Conservation (phyloP, 1,284 basidiomycete species). For the Phlebopus sp. region DNA sequence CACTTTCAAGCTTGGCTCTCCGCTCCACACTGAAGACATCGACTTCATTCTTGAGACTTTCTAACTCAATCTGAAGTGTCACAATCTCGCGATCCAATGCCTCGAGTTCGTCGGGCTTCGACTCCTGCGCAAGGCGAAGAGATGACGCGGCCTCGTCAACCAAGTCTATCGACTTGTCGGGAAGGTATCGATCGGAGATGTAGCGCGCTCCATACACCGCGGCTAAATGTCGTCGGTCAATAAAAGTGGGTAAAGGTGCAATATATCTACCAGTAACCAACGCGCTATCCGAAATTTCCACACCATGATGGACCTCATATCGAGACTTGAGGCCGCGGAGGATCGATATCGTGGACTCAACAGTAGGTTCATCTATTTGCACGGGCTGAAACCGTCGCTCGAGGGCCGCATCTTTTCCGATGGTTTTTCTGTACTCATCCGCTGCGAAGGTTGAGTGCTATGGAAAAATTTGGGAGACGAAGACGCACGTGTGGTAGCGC, state of each 20-base stretch:
- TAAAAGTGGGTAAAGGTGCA: neutral
- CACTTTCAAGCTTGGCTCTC: constrained; percentile 61
- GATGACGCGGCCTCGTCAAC: constrained; percentile 89
- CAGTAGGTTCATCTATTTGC: constrained; percentile 82
- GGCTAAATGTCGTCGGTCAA: constrained; percentile 38
- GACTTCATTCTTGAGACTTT: constrained; percentile 85
- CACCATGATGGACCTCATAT: constrained; percentile 91
- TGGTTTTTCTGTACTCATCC: constrained; percentile 89
- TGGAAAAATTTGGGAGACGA: neutral
- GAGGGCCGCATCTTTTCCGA: constrained; percentile 89
- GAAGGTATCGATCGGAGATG: constrained; percentile 82
- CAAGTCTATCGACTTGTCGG: constrained; percentile 89
- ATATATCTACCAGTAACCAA: constrained; percentile 67
- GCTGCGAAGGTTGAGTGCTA: constrained; percentile 36
- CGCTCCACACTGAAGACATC: constrained; percentile 82
- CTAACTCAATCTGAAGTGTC: constrained; percentile 87
- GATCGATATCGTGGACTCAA: constrained; percentile 85
- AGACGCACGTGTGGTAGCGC: constrained; percentile 78
- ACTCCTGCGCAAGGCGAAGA: constrained; percentile 88
- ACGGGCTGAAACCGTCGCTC: constrained; percentile 91
- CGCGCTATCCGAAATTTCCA: constrained; percentile 85
- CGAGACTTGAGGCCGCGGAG: constrained; percentile 81
- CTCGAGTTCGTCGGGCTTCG: constrained; percentile 86
- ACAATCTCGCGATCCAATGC: constrained; percentile 80
- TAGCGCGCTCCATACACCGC: constrained; percentile 82